Evolutionary conservation across 2,329 filamentous ascomycete species (phyloP).

Genomic region (Cordyceps javanica): DNA sequence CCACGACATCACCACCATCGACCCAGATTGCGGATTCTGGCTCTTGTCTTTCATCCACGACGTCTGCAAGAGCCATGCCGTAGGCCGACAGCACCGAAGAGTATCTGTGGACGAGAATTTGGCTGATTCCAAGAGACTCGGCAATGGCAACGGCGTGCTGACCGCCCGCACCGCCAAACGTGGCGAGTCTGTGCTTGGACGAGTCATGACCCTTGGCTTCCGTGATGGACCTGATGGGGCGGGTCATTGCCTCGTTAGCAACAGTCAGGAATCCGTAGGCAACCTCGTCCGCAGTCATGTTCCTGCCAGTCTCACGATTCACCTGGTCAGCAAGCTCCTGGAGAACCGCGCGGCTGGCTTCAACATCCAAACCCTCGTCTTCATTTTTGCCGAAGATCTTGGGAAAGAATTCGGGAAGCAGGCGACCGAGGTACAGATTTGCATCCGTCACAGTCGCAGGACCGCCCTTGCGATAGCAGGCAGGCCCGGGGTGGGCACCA

Average conservation of each 20-base stretch:
- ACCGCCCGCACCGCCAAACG: slow-evolving; percentile 86
- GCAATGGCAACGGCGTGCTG: slow-evolving; percentile 92
- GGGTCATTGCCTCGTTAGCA: slow-evolving; percentile 85
- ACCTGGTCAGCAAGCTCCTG: slow-evolving; percentile 71
- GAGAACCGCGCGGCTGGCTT: slow-evolving; percentile 70
- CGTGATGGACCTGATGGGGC: slow-evolving; percentile 83
- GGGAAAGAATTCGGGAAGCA: slow-evolving; percentile 87
- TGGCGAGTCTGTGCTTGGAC: slow-evolving; percentile 81
- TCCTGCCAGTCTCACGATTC: slow-evolving; percentile 65
- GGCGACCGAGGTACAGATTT: slow-evolving; percentile 75
- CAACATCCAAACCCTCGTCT: slow-evolving; percentile 69
- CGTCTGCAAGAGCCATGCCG: slow-evolving; percentile 87
- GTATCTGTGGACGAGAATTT: slow-evolving; percentile 81
- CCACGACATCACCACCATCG: slow-evolving; percentile 49
- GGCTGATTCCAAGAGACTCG: slow-evolving; percentile 73
- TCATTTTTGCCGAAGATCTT: slow-evolving; percentile 93
- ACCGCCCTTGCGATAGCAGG: slow-evolving; percentile 84
- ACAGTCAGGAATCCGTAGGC: slow-evolving; percentile 86
- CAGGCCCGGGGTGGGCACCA: slow-evolving; percentile 81
- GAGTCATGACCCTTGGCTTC: slow-evolving; percentile 92
- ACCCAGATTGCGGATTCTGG: slow-evolving; percentile 60
- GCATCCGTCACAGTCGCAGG: slow-evolving; percentile 92
- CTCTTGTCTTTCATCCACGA: slow-evolving; percentile 86
- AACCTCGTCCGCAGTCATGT: slow-evolving; percentile 75
- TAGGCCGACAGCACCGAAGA: slow-evolving; percentile 87